Evolutionary conservation across 2,329 filamentous ascomycete genomes (phyloP), one percentile per base, ranked within the genome.

Genomic region (Albophoma yamanashiensis): DNA sequence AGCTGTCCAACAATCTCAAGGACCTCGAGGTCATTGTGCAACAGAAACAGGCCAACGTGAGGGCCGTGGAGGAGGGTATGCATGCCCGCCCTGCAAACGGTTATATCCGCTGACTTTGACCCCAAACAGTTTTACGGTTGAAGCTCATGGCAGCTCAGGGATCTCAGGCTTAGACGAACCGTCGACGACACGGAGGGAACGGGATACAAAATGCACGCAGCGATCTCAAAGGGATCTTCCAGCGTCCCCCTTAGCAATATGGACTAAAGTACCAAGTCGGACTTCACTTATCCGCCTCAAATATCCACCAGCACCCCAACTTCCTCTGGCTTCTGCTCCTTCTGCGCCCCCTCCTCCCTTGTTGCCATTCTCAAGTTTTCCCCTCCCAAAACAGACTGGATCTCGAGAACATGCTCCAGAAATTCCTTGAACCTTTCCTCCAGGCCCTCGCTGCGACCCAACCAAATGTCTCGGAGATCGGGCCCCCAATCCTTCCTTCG

Each of bases 11-110:
- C 58, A 85, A 79, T 58, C 75, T 85, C 38, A 80, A 82, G 63
- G 82, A 83, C 40, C 75, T 86, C 0, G 82, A 85, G 67, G 69
- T 71, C 15, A 84, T 86, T 57, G 77, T 85, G 4, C 79, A 84
- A 66, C 76, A 76, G 62, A 99, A 99, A 79, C 91, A 89, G 59
- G 86, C 88, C 65, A 97, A 94, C 71, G 76, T 96, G 63, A 85
- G 89, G 60, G 81, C 94, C 43, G 87, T 97, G 27, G 94, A 99
- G 77, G 93, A 97, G 77, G 90, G 90, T 88, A 77, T 61, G 70
- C 66, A 50, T 11, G 22, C 31, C 17, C 58, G 25, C 22, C 53
- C 17, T 39, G 27, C 15, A 43, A 25, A 40, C 39, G 64, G 50
- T 36, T 15, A 4, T 36, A 25, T 59, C 69, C 73, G 57, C 64